These are phyloP conservation scores for Strobilomyces echinocephalus DNA, from an alignment of 768 basidiomycete genomes.

Conservation along the genomic window DNA sequence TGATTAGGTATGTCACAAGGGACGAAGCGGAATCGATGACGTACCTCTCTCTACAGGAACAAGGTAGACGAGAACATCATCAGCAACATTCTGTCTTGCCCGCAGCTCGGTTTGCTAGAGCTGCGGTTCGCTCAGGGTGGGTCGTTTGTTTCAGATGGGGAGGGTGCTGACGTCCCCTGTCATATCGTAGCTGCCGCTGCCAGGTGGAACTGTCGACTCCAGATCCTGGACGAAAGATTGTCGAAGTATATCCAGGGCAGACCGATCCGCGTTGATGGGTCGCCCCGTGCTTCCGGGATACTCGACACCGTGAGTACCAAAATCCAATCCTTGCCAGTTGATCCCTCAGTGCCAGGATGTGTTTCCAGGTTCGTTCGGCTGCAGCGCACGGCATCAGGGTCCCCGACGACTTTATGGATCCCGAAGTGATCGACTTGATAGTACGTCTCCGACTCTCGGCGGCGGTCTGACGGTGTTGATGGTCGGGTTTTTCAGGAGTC, in stretches of 20 bases:
- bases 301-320: slow-evolving; percentile 54
- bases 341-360: background rate
- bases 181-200: slow-evolving; percentile 52
- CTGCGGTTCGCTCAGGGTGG: slow-evolving; percentile 63
- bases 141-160: background rate
- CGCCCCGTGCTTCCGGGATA: slow-evolving; percentile 70
- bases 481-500: slow-evolving; percentile 44
- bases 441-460: slow-evolving; percentile 33
- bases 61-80: slow-evolving; percentile 66
- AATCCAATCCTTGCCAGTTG: background rate
- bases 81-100: slow-evolving; percentile 65
- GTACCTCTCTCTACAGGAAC: slow-evolving; percentile 41
- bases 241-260: slow-evolving; percentile 66
- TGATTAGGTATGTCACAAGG: slow-evolving; percentile 45
- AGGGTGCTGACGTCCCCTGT: background rate
- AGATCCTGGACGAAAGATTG: slow-evolving; percentile 58
- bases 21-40: background rate
- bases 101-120: slow-evolving; percentile 58
- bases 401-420: slow-evolving; percentile 69
- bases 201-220: slow-evolving; percentile 56
- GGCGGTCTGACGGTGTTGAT: background rate
- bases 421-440: slow-evolving; percentile 51
- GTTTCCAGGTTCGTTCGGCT: slow-evolving; percentile 55
- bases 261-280: slow-evolving; percentile 69
- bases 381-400: slow-evolving; percentile 67